These are phyloP conservation scores for Coniochaeta prunicola DNA, from an alignment of 2,329 filamentous ascomycete genomes.

Conservation along the genomic window DNA sequence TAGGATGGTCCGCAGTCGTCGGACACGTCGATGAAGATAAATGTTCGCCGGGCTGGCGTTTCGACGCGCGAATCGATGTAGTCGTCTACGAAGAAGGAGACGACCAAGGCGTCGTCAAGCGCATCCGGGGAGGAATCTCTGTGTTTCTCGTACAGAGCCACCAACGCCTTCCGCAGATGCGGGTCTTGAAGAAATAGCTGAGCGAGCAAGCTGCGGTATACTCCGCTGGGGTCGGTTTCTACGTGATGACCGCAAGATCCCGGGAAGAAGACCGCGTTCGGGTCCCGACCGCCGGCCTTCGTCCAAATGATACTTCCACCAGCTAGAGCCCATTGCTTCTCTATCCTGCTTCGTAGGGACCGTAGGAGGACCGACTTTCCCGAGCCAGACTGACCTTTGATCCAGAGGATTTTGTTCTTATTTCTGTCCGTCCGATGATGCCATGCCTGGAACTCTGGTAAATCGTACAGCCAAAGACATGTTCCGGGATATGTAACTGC, in stretches of 20 bases:
- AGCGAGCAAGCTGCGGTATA: conserved; percentile 20
- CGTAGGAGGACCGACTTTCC: conserved; percentile 21
- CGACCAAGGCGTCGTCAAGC: conserved; percentile 19
- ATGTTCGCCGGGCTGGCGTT: conserved; percentile 18
- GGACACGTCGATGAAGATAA: conserved; percentile 23
- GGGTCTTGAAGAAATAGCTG: conserved; percentile 22
- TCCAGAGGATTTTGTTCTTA: conserved; percentile 22
- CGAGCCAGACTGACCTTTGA: conserved; percentile 21
- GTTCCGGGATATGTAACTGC: conserved; percentile 18
- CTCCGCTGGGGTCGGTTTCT: conserved; percentile 11
- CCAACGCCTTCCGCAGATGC: conserved; percentile 17
- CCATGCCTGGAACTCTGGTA: conserved; percentile 22
- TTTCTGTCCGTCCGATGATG: conserved; percentile 17
- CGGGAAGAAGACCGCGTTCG: conserved; percentile 12
- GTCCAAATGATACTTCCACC: conserved; percentile 19
- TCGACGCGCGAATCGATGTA: conserved; percentile 19
- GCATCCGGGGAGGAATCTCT: conserved; percentile 1
- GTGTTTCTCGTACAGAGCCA: conserved; percentile 10
- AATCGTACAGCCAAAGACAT: conserved; percentile 23
- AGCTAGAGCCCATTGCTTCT: conserved; percentile 18
- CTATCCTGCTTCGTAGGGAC: conserved; percentile 17
- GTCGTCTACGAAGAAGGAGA: conserved; percentile 23
- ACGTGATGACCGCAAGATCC: conserved; percentile 7
- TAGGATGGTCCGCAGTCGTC: conserved; percentile 17
- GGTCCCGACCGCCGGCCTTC: conserved; percentile 14